Conservation (phyloP, 768 basidiomycete genomes). For the Lepiota venenata region DNA sequence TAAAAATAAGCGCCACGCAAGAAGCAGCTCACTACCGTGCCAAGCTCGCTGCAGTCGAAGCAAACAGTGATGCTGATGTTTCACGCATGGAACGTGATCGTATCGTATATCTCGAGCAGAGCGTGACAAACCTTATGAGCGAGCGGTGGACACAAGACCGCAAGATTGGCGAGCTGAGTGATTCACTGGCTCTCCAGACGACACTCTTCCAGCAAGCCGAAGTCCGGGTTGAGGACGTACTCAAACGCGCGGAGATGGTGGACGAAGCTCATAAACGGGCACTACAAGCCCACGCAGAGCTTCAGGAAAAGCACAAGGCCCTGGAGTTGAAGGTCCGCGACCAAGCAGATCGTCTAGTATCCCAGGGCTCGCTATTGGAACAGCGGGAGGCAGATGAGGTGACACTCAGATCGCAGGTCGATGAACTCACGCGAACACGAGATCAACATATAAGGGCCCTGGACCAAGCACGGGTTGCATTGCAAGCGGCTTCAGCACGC, state of each 20-base stretch:
- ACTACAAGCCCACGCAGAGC: conserved; percentile 59
- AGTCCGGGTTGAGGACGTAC: conserved; percentile 69
- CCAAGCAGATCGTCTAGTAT: conserved; percentile 68
- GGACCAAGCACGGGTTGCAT: conserved; percentile 78
- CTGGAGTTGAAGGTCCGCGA: conserved; percentile 71
- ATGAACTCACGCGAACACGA: conserved; percentile 63
- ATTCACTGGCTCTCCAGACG: conserved; percentile 75
- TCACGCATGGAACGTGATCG: conserved; percentile 78
- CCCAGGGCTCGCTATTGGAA: conserved; percentile 70
- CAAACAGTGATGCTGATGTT: conserved; percentile 59
- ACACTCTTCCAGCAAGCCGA: conserved; percentile 77
- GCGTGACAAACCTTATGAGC: conserved; percentile 55
- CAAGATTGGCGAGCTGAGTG: conserved; percentile 66
- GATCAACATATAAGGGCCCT: conserved; percentile 87
- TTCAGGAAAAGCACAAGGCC: conserved; percentile 59
- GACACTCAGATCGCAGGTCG: conserved; percentile 60
- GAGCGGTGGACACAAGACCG: conserved; percentile 67
- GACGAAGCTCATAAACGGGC: conserved; percentile 68
- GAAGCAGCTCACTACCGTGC: conserved; percentile 96
- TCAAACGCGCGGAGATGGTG: conserved; percentile 69
- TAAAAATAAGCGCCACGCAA: conserved; percentile 76
- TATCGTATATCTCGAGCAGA: conserved; percentile 67
- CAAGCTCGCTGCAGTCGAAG: conserved; percentile 86
- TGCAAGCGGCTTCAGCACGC: conserved; percentile 72
- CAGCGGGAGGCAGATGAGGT: conserved; percentile 79